A percentile compares a stretch with the other conserved stretches of the same genome.
These are phyloP conservation scores for Penicillium oxalicum DNA, from an alignment of 2,329 filamentous ascomycete species.

Conservation along the genomic window DNA sequence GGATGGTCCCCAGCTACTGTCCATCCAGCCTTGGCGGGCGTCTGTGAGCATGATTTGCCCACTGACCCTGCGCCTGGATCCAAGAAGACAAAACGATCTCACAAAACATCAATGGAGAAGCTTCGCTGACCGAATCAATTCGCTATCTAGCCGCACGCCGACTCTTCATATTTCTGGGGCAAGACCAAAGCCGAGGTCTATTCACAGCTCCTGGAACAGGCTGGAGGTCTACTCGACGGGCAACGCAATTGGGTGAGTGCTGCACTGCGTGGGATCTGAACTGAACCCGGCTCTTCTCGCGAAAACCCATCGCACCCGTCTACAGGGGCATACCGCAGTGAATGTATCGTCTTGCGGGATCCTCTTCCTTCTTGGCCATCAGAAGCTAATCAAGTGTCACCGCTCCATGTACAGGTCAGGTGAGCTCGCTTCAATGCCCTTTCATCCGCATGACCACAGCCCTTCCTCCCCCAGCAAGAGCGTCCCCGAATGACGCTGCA, in stretches of 20 bases:
- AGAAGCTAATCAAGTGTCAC: conserved; percentile 3
- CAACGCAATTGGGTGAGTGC: conserved; percentile 44
- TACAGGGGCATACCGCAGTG: background rate
- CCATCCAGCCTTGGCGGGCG: too few relatives aligned
- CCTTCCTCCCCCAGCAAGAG: background rate
- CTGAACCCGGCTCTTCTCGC: too few relatives aligned
- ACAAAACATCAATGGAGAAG: background rate
- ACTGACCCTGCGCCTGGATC: background rate
- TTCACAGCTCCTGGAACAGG: conserved; percentile 35
- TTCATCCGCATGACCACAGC: background rate
- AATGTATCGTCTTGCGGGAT: too few relatives aligned
- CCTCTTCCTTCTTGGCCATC: background rate
- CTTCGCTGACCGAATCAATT: too few relatives aligned
- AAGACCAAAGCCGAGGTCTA: conserved; percentile 41
- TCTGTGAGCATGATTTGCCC: too few relatives aligned
- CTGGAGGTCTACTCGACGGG: conserved; percentile 35
- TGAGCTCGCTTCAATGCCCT: conserved; percentile 10
- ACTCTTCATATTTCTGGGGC: conserved; percentile 41
- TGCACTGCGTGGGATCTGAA: background rate
- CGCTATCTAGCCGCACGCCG: conserved; percentile 40
- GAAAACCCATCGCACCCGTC: background rate
- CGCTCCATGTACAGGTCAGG: conserved; percentile 24
- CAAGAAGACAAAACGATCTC: conserved; percentile 1
- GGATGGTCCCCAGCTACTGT: too few relatives aligned
- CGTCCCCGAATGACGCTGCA: too few relatives aligned